Evolutionary conservation across 2,329 filamentous ascomycete genomes (phyloP), one percentile per base, ranked within the genome.

Genomic region (Arthrobotrys musiformis): DNA sequence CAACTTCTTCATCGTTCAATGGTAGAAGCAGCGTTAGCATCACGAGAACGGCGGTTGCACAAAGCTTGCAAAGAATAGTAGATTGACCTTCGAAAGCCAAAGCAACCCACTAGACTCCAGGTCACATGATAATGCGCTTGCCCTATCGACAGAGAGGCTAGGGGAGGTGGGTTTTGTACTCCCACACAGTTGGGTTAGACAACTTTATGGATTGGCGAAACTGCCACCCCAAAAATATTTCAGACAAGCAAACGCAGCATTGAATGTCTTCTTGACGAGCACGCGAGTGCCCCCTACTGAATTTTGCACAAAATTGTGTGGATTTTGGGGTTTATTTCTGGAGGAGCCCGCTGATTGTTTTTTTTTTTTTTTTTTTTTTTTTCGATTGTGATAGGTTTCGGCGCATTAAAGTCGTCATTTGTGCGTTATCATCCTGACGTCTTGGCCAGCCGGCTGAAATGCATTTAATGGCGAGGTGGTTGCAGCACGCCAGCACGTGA

Each of bases 41-140:
- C 58, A 90, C 89, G 78, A 89, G 89, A 89, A 63, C 86, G 87
- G 80, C n/a, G 28, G 40, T 42, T 42, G 40, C 7, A 42, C 40
- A 19, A 1, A 17, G 9, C 7, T 11, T 37, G 33, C 13, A n/a
- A n/a, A n/a, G n/a, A n/a, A n/a, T n/a, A n/a, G n/a, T 13, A 11
- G 33, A 37, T 42, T 6, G 7, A 15, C 40, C 4, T 42, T 42
- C 19, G 40, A 42, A 42, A 17, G 5, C n/a, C 9, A 42, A n/a
- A n/a, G n/a, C n/a, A n/a, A n/a, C n/a, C n/a, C n/a, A n/a, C n/a
- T n/a, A n/a, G n/a, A n/a, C 1, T 13, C 33, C n/a, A 19, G 9
- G 9, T 42, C 40, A 42, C 40, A 42, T 42, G 40, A 42, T 17
- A 1, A 42, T 17, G n/a, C n/a, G n/a, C n/a, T n/a, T n/a, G n/a